Conservation (phyloP, 106 monocot species). For the Ottelia alismoides region DNA sequence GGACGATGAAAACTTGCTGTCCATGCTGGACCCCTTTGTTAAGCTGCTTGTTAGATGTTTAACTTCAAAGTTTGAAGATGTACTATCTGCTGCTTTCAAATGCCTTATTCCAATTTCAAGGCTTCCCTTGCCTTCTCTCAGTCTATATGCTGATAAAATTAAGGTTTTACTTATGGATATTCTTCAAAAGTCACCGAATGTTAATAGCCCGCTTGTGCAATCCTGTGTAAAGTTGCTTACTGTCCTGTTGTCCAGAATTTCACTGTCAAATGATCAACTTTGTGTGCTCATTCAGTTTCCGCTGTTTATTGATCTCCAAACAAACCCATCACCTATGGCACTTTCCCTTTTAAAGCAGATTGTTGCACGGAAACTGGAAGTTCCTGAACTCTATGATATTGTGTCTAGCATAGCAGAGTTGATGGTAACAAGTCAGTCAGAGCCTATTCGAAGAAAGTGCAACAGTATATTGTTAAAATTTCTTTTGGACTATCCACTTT, state of each 20-base stretch:
- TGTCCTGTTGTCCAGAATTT: constrained; percentile 50
- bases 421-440: constrained; percentile 73
- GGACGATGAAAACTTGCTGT: constrained; percentile 41
- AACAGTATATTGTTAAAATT: constrained; percentile 75
- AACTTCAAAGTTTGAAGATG: constrained; percentile 65
- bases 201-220: constrained; percentile 33
- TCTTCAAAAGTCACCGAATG: constrained; percentile 48
- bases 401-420: constrained; percentile 52
- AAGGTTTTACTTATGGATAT: constrained; percentile 68
- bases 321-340: constrained; percentile 71
- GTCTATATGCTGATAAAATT: constrained; percentile 48
- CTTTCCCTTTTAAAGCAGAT: constrained; percentile 86
- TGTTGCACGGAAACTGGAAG: constrained; percentile 53
- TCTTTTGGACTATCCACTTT: constrained; percentile 68
- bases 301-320: constrained; percentile 69
- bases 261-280: constrained; percentile 66
- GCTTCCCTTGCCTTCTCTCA: constrained; percentile 67
- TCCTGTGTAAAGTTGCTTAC: constrained; percentile 73
- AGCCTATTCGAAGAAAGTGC: constrained; percentile 67
- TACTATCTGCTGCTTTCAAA: constrained; percentile 58
- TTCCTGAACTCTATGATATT: constrained; percentile 81
- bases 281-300: constrained; percentile 69
- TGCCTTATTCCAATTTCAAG: constrained; percentile 47
- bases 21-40: constrained; percentile 83
- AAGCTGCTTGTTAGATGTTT: constrained; percentile 45